Conservation (phyloP, 1,284 basidiomycete species). For the Ustilago shanxiensis region DNA sequence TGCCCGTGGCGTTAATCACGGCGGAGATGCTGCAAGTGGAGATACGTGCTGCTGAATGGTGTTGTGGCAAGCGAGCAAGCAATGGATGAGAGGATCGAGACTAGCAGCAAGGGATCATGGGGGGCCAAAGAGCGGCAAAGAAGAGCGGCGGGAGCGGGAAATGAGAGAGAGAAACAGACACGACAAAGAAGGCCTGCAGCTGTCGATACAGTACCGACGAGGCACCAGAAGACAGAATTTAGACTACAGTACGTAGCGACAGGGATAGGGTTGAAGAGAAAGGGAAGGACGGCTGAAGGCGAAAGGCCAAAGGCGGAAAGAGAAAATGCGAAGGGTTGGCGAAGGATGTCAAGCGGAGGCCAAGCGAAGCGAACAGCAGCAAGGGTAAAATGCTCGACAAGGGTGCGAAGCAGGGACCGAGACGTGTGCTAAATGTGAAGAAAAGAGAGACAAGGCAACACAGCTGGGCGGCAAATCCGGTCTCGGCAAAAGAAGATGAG, state of each 20-base stretch:
- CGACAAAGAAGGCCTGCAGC: too few relatives aligned
- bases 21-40: background rate
- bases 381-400: slow-evolving; percentile 2
- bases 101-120: slow-evolving; percentile 11
- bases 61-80: background rate
- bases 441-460: background rate
- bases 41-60: background rate
- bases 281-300: background rate
- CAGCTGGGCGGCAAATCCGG: slow-evolving; percentile 26
- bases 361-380: background rate
- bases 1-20: slow-evolving; percentile 1
- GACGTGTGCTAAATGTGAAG: background rate
- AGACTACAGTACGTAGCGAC: too few relatives aligned
- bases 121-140: background rate
- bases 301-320: background rate
- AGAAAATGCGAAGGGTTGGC: background rate
- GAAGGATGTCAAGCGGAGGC: background rate
- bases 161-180: slow-evolving; percentile 1
- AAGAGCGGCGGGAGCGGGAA: background rate
- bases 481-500: slow-evolving; percentile 13
- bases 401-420: background rate
- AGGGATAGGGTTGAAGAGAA: background rate
- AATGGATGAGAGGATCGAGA: slow-evolving; percentile 5
- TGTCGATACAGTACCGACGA: too few relatives aligned
- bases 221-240: background rate